Base-by-base conservation (phyloP, 202 grass and related monocot species). In the Schoenoplectus triqueter region DNA sequence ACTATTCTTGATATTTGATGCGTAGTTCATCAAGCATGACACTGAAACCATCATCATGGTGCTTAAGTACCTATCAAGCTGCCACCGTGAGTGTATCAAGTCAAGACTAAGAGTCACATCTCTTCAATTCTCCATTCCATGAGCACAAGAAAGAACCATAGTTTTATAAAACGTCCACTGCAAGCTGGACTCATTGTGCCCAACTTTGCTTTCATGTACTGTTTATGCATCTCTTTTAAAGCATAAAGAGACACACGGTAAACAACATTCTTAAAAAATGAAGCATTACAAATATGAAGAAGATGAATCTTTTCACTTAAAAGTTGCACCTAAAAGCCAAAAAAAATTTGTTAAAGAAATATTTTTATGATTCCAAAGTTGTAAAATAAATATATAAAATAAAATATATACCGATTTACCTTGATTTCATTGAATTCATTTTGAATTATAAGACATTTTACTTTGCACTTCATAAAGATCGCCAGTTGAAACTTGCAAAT, bases 151-250 rank as follows among this genome's bases (percentile, higher is more conserved):
- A 55, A 76, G 72, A 21, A 46, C 6, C 47, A 76, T 76, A 51
- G 72, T 76, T 76, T 21, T 76, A 10, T 97, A 51, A 44, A 74
- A 1, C 4, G 57, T 2, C 57, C 3, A 17, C 14, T 61, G 14
- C 15, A 61, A n/a, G 17, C 4, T 17, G 57, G 14, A 61, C 14
- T 61, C 15, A 17, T 17, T 5, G 15, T 61, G 4, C 15, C 57
- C 57, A 61, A 17, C 4, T 17, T 61, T 61, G 57, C 57, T 4
- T 61, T 61, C 15, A n/a, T 61, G 57, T 61, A 17, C 17, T 61
- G 13, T 17, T 61, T 61, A 1, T 61, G 15, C 10, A 61, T 1
- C 11, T 57, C 54, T 15, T 57, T 57, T 57, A 57, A 57, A 14
- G 54, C 54, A 11, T 14, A 14, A 2, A 57, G 11, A 14, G 54